These are phyloP conservation scores for sunflower (Helianthus annuus) DNA, from an alignment of 129 eudicot species.

Conservation along the genomic window DNA sequence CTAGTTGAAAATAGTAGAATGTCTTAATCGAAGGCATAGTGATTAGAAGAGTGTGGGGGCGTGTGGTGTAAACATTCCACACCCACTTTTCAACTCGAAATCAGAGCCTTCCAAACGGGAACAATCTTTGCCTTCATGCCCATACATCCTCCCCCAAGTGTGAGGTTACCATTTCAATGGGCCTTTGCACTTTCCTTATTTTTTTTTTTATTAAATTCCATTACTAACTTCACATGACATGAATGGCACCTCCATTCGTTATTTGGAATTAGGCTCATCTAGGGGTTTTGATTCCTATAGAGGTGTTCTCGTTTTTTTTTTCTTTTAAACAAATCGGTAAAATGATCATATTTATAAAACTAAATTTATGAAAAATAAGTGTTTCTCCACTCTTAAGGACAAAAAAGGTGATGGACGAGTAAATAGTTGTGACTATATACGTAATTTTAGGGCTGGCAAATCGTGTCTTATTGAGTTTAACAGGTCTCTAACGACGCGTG, in stretches of 20 bases:
- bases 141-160: slow-evolving; percentile 18
- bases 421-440: too few relatives aligned
- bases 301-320: too few relatives aligned
- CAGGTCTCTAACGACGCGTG: too few relatives aligned
- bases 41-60: slow-evolving; percentile 8
- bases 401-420: too few relatives aligned
- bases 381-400: too few relatives aligned
- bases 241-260: neutral
- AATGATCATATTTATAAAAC: too few relatives aligned
- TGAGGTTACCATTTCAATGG: slow-evolving; percentile 15
- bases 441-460: too few relatives aligned
- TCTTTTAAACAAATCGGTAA: too few relatives aligned
- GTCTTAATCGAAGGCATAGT: slow-evolving; percentile 1
- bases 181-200: slow-evolving; percentile 1
- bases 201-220: neutral
- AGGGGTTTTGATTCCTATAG: neutral
- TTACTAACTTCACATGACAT: neutral
- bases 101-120: slow-evolving; percentile 26
- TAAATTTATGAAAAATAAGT: too few relatives aligned
- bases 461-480: too few relatives aligned
- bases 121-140: slow-evolving; percentile 16
- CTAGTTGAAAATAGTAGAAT: neutral
- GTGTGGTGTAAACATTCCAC: slow-evolving; percentile 30
- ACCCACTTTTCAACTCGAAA: slow-evolving; percentile 29
- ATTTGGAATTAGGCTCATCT: neutral